Evolutionary conservation across 202 grass and related monocot species (phyloP).

Genomic region (Panicum virgatum): DNA sequence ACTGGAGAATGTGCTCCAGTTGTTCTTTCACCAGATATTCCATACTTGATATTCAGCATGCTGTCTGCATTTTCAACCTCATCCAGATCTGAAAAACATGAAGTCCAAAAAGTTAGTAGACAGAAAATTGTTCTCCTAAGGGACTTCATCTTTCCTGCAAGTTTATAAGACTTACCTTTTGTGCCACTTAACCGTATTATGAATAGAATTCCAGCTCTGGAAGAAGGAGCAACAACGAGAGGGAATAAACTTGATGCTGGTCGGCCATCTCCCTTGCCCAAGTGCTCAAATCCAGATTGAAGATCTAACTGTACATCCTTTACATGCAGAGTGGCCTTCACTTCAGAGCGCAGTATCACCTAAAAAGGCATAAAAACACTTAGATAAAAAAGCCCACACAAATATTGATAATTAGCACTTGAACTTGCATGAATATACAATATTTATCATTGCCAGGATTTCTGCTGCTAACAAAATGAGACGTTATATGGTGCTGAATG

Average conservation of each 20-base stretch:
- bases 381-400: conserved; percentile 10
- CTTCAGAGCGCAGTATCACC: conserved; percentile 88
- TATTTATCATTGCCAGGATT: conserved; percentile 13
- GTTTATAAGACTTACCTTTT: conserved; percentile 50
- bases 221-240: conserved; percentile 82
- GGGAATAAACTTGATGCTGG: conserved; percentile 81
- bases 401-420: neutral
- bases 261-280: conserved; percentile 65
- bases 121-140: neutral
- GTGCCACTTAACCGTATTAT: conserved; percentile 63
- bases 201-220: conserved; percentile 88
- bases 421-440: neutral
- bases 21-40: conserved; percentile 81
- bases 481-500: conserved; percentile 7
- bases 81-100: conserved; percentile 51
- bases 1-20: conserved; percentile 81
- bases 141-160: neutral
- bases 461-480: conserved; percentile 5
- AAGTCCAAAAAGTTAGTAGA: conserved; percentile 13
- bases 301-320: conserved; percentile 86
- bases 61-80: conserved; percentile 62
- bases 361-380: conserved; percentile 39
- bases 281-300: conserved; percentile 94
- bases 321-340: conserved; percentile 81
- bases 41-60: conserved; percentile 79